Evolutionary conservation across 2,329 filamentous ascomycete genomes (phyloP).

Genomic region (Neofusicoccum cordaticola): DNA sequence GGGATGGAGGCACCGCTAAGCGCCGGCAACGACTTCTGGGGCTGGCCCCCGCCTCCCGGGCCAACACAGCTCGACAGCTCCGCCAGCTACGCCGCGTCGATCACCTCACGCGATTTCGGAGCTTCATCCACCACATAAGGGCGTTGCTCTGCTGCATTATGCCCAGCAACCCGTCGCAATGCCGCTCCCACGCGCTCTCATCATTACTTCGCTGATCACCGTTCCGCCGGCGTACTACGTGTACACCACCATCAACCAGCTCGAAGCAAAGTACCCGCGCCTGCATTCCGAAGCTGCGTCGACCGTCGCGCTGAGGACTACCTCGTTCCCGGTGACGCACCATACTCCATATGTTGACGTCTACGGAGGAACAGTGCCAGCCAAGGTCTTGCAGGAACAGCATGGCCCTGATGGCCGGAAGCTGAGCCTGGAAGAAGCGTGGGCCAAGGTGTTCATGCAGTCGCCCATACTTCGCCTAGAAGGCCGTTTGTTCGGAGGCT

Average conservation of each 20-base stretch:
- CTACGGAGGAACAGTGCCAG: background rate
- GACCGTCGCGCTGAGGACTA: background rate
- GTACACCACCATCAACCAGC: background rate
- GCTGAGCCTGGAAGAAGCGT: background rate
- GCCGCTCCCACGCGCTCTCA: background rate
- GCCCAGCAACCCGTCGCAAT: background rate
- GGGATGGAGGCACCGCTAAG: too few species aligned
- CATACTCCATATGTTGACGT: slow-evolving; percentile 11
- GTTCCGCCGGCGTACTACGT: background rate
- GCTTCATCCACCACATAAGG: background rate
- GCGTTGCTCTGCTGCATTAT: background rate
- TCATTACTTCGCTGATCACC: background rate
- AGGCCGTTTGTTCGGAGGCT: background rate
- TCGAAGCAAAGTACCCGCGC: slow-evolving; percentile 5
- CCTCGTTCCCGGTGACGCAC: background rate
- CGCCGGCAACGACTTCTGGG: too few species aligned
- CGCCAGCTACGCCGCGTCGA: background rate
- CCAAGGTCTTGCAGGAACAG: background rate
- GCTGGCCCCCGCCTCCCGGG: too few species aligned
- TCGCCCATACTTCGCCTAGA: slow-evolving; percentile 2
- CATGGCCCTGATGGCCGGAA: background rate
- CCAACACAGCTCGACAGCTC: background rate
- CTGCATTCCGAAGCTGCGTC: background rate
- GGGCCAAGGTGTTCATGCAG: slow-evolving; percentile 4
- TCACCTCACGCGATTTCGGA: background rate